Base-by-base conservation (phyloP, 495 filamentous ascomycete genomes). In the Penicillium paxilli region DNA sequence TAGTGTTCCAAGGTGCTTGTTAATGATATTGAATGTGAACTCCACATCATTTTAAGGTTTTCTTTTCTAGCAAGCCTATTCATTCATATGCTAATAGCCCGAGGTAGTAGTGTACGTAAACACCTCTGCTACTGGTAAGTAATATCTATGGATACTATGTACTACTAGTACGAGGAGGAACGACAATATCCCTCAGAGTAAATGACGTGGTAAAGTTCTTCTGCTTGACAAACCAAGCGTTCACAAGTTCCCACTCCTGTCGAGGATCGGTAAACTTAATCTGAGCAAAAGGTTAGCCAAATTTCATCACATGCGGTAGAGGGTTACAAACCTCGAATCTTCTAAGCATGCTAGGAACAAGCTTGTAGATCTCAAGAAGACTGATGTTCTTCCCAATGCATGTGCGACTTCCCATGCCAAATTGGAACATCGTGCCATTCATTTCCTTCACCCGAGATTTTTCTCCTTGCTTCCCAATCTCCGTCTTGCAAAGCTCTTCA, bases 381-480 rank as follows among this genome's bases (percentile, higher is more conserved):
- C 80, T 82, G 49, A 92, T 89, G 57, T 92, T 90, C 81, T 82
- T 81, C 2, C 87, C 87, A 28, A 88, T 83, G 61, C 87, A 91
- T 0, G 80, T 81, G 42, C 87, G 64, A 3, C 72, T 70, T 1
- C 87, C 87, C 2, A 78, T 81, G 1, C 87, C 87, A 72, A 87
- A 90, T 26, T 57, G 54, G 54, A 57, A 57, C 54, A 57, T 57
- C 2, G 54, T 57, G 1, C 54, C 54, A 33, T 57, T 57, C 54
- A 57, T 57, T 24, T 57, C 54, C 23, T 57, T 57, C 32, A 57
- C 50, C 4, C 54, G 47, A 12, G 41, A 49, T 30, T 51, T 41
- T 26, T 57, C 54, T n/a, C 40, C 33, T 4, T 40, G 26, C 21
- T 42, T 46, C 1, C 54, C 54, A 7, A 33, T 33, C 4, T 51